Percentiles rank a stretch among this genome's conserved stretches.
phyloP scores from a whole-genome alignment of 371 early-diverging fungal species.

The Chytridiales sp. region DNA sequence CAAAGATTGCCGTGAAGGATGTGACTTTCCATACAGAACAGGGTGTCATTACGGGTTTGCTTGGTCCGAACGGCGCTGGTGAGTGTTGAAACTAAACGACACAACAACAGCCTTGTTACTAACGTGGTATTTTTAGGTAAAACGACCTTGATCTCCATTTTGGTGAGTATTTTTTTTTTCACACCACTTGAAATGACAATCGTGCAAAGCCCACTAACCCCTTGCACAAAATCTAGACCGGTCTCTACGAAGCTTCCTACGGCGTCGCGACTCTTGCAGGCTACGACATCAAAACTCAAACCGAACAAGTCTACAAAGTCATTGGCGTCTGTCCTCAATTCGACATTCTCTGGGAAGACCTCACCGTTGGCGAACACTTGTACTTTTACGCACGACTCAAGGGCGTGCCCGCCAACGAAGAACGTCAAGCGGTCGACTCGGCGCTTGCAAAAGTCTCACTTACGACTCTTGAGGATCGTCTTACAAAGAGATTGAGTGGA shows the following conservation, averaged over 20 bases:
- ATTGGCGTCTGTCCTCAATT: slow-evolving; percentile 76
- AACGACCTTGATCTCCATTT: slow-evolving; percentile 66
- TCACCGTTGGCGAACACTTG: slow-evolving; percentile 71
- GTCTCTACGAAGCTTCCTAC: slow-evolving; percentile 59
- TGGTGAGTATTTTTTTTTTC: too few relatives aligned
- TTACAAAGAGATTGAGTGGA: slow-evolving; percentile 59
- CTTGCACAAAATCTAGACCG: too few relatives aligned
- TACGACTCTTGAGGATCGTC: slow-evolving; percentile 46
- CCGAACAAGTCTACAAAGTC: slow-evolving; percentile 58
- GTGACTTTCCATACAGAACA: slow-evolving; percentile 60
- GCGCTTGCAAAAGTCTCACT: slow-evolving; percentile 57
- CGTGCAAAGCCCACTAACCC: too few relatives aligned
- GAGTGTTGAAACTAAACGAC: neutral
- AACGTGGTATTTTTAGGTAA: slow-evolving; percentile 51
- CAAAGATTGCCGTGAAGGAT: slow-evolving; percentile 61
- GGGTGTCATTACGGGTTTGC: slow-evolving; percentile 33
- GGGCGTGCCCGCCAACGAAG: slow-evolving; percentile 54
- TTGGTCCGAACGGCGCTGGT: slow-evolving; percentile 44
- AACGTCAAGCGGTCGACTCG: slow-evolving; percentile 47
- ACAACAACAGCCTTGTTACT: neutral
- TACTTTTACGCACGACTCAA: slow-evolving; percentile 72
- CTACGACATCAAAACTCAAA: slow-evolving; percentile 55
- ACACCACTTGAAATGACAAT: too few relatives aligned
- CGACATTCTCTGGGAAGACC: slow-evolving; percentile 74
- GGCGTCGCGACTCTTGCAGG: slow-evolving; percentile 66